These are phyloP conservation scores for Bifiguratus adelaidae DNA, from an alignment of 192 early-diverging fungal genomes.

Conservation along the genomic window DNA sequence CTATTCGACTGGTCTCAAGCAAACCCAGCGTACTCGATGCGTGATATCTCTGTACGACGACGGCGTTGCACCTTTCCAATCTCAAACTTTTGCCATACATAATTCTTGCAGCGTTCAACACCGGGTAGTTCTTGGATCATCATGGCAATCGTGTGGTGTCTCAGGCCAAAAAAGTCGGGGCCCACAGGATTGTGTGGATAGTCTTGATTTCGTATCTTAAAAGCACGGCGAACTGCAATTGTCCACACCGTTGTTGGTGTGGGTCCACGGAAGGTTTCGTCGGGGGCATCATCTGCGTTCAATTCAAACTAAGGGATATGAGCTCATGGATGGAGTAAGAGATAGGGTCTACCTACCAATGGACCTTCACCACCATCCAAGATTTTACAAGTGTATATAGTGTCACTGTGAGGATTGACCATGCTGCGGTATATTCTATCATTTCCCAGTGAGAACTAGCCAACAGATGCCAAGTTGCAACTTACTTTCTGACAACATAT, in stretches of 20 bases:
- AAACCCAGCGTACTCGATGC: too few relatives aligned
- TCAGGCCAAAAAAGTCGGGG: constrained; percentile 88
- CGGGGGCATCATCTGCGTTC: constrained; percentile 69
- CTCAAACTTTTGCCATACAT: constrained; percentile 59
- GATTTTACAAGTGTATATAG: constrained; percentile 67
- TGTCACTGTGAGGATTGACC: constrained; percentile 32
- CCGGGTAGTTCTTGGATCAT: constrained; percentile 87
- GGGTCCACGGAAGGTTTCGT: constrained; percentile 52
- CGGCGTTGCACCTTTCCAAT: too few relatives aligned
- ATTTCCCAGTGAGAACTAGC: not conserved
- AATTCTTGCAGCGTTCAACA: constrained; percentile 63
- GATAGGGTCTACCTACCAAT: constrained; percentile 21
- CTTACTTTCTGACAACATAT: constrained; percentile 53
- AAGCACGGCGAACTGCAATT: constrained; percentile 65
- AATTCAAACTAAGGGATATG: constrained; percentile 58
- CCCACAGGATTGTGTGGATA: constrained; percentile 74
- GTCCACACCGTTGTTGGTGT: constrained; percentile 88
- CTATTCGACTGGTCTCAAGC: too few relatives aligned
- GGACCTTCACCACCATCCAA: constrained; percentile 74
- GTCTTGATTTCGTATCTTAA: constrained; percentile 68
- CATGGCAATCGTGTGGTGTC: constrained; percentile 73
- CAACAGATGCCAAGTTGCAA: not conserved
- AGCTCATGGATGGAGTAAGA: not conserved
- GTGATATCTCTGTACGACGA: too few relatives aligned
- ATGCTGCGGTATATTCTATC: constrained; percentile 42